These are phyloP conservation scores for Ophiostoma himal-ulmi DNA, from an alignment of 2,329 filamentous ascomycete genomes.

Conservation along the genomic window DNA sequence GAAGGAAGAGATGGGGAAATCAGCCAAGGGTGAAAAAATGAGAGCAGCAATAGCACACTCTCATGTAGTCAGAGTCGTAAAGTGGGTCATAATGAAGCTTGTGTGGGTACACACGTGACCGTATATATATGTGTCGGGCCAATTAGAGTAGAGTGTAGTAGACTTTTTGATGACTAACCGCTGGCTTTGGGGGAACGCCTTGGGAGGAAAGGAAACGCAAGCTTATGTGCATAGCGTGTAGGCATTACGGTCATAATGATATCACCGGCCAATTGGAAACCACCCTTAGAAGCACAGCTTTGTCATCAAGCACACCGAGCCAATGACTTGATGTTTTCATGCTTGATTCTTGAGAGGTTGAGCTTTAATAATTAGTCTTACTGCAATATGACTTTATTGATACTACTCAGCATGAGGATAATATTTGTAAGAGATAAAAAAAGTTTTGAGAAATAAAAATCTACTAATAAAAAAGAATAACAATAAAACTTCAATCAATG, in stretches of 20 bases:
- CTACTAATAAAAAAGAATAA: too few relatives aligned
- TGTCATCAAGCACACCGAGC: not conserved
- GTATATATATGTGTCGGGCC: not conserved
- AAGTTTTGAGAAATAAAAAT: too few relatives aligned
- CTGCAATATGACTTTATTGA: too few relatives aligned
- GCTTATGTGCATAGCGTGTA: not conserved
- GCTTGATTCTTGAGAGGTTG: too few relatives aligned
- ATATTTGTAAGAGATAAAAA: too few relatives aligned
- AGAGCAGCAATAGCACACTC: slow-evolving; percentile 1
- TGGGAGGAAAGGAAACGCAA: not conserved
- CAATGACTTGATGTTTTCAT: not conserved
- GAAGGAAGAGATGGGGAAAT: slow-evolving; percentile 3
- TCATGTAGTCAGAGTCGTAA: not conserved
- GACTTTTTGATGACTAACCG: too few relatives aligned
- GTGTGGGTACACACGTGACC: slow-evolving; percentile 2
- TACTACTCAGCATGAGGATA: too few relatives aligned
- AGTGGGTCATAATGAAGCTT: not conserved
- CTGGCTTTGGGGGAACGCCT: too few relatives aligned
- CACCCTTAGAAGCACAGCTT: not conserved
- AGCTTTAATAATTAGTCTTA: too few relatives aligned
- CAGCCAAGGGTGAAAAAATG: not conserved
- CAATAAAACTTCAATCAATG: too few relatives aligned
- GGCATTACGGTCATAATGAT: not conserved
- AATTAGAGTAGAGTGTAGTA: not conserved
- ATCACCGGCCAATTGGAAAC: not conserved